Evolutionary conservation across 176 grass and related monocot species (phyloP), one percentile per base, ranked within the genome.

Genomic region (Hsuehochloa calcarea): DNA sequence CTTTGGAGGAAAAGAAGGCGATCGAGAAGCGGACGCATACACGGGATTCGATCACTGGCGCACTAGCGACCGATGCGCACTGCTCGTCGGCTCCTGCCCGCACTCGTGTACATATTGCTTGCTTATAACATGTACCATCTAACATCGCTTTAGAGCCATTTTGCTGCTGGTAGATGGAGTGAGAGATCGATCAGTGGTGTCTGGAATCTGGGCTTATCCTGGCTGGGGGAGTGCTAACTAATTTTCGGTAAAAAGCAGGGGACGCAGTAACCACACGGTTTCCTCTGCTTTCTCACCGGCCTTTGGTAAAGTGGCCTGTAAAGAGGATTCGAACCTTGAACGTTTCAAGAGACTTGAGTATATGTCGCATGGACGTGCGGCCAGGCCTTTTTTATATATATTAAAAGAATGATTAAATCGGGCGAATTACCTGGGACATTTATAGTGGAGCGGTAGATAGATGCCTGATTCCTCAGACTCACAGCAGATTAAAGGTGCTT

Each of bases 31-130:
- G 29, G 54, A 80, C 43, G 77, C 31, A 37, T 74, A 37, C 60
- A 27, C 66, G 72, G 82, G 58, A 50, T 50, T 65, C 23, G 60
- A 81, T 46, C 78, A 66, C 78, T 37, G 19, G 70, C 73, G 84
- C 88, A 86, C 84, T 90, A 83, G 40, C 55, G 8, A 27, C 3
- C 72, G 59, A 9, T 49, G 41, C 20, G 73, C 83, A 56, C 43
- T 1, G 29, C 29, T 29, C 29, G 29, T 1, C 29, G 23, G 61
- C 25, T 68, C 47, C 47, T 38, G 41, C 16, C 84, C 35, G 85
- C 44, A 56, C 9, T 15, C 65, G 58, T 59, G 72, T 6, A 68
- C 26, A 39, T 77, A 29, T 65, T 82, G 78, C 72, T 86, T 86
- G 64, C 65, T 77, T 78, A 44, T 68, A 4, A 68, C 55, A 85